Base-by-base conservation (phyloP, 495 filamentous ascomycete species). In the Echria macrotheca region DNA sequence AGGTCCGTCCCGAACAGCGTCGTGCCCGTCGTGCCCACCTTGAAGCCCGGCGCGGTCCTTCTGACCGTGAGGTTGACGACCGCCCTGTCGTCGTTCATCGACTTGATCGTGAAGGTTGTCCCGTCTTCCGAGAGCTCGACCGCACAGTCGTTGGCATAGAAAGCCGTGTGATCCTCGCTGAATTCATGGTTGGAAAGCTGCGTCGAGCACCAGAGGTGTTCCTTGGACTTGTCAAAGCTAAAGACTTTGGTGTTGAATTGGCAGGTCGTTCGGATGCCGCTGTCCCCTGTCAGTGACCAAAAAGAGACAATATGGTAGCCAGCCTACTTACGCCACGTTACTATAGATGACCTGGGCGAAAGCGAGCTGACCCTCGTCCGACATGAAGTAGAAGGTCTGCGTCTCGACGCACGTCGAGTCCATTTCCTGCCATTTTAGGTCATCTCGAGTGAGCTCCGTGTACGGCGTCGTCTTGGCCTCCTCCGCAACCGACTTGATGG, bases 281-380 rank as follows among this genome's bases (percentile, higher is more conserved):
- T 97, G 59, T 61, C 33, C 26, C 21, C 41, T 48, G 19, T 38
- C 52, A 8, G 22, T 11, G 21, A 10, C 11, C 10, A 15, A 4
- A 23, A 29, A 37, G 7, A 5, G 33, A 46, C 37, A 52, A 28
- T 48, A 25, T 46, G 21, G 42, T 23, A 26, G 7, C 26, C 44
- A 17, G 10, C 31, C 33, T 26, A 64, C 90, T 75, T 79, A 96
- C 93, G 79, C 85, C 68, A 98, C 87, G 69, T 96, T 98, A 71
- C 86, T 96, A 78, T 96, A 96, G 64, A 97, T 96, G 66, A 96
- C 77, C 75, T 97, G 94, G 43, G 77, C 80, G 67, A 95, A 76
- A 5, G 77, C 89, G 53, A 91, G 61, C 52, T 81, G 74, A 14
- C 93, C 94, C 48, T 68, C 75, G 50, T 96, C 86, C 38, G 85